These are phyloP conservation scores for Cryphonectria nitschkei DNA, from an alignment of 2,329 filamentous ascomycete genomes.

Conservation along the genomic window DNA sequence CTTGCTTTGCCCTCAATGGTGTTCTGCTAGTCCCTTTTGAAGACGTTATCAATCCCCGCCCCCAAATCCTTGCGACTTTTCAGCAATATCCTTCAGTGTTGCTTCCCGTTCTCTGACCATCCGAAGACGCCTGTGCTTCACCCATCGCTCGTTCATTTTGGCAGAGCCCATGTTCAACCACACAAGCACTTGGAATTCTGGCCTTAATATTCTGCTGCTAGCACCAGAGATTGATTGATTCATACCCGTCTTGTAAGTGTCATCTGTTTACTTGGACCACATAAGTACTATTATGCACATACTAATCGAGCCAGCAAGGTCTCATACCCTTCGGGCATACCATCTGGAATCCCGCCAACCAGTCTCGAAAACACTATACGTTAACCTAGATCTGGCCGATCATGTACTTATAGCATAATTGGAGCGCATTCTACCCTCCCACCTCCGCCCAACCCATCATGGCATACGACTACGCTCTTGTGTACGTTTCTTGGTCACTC, in stretches of 20 bases:
- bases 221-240: not conserved
- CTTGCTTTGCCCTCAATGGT: not conserved
- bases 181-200: too few relatives aligned
- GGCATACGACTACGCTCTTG: constrained; percentile 34
- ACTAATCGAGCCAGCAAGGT: not conserved
- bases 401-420: constrained; percentile 15
- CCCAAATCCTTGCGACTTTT: too few relatives aligned
- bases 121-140: not conserved
- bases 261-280: not conserved
- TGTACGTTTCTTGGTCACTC: constrained; percentile 24
- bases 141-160: not conserved
- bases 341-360: not conserved
- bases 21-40: too few relatives aligned
- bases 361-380: not conserved
- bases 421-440: not conserved
- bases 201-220: not conserved
- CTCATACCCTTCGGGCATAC: not conserved
- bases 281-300: not conserved
- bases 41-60: too few relatives aligned
- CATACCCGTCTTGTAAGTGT: not conserved
- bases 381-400: constrained; percentile 1
- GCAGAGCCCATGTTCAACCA: not conserved
- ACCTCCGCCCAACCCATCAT: constrained; percentile 18
- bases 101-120: not conserved
- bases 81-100: not conserved